Conservation (phyloP, 2,329 filamentous ascomycete genomes). For the Pseudogymnoascus destructans region DNA sequence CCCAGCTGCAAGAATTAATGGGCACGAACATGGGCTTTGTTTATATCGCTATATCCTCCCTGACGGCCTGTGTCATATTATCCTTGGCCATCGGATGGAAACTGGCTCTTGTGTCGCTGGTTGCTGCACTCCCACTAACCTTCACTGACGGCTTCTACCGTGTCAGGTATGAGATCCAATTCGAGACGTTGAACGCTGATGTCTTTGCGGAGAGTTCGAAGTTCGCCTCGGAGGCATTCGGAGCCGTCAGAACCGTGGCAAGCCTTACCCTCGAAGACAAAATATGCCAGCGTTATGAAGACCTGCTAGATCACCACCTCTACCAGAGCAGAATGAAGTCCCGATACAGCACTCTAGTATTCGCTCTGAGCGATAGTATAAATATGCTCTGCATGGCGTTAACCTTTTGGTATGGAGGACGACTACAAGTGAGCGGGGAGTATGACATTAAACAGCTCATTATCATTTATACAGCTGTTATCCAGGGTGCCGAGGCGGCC, state of each 20-base stretch:
- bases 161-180: slow-evolving; percentile 40
- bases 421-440: slow-evolving; percentile 30
- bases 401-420: slow-evolving; percentile 40
- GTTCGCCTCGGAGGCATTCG: slow-evolving; percentile 49
- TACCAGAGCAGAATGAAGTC: slow-evolving; percentile 35
- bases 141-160: slow-evolving; percentile 35
- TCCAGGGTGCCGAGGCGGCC: slow-evolving; percentile 39
- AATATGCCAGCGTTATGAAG: slow-evolving; percentile 38
- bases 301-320: slow-evolving; percentile 35
- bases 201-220: slow-evolving; percentile 49
- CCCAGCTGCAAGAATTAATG: slow-evolving; percentile 37
- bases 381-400: slow-evolving; percentile 45
- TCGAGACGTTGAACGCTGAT: slow-evolving; percentile 42
- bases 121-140: slow-evolving; percentile 41
- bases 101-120: slow-evolving; percentile 52
- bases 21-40: slow-evolving; percentile 40
- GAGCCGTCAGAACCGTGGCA: slow-evolving; percentile 48
- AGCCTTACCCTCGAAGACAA: slow-evolving; percentile 47
- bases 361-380: slow-evolving; percentile 41
- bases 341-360: slow-evolving; percentile 36
- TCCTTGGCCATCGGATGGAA: slow-evolving; percentile 68
- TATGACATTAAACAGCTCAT: slow-evolving; percentile 37
- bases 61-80: slow-evolving; percentile 52
- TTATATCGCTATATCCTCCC: slow-evolving; percentile 48
- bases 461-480: slow-evolving; percentile 39